These are phyloP conservation scores for Medicago lupulina DNA, from an alignment of 306 rosid genomes.

Conservation along the genomic window DNA sequence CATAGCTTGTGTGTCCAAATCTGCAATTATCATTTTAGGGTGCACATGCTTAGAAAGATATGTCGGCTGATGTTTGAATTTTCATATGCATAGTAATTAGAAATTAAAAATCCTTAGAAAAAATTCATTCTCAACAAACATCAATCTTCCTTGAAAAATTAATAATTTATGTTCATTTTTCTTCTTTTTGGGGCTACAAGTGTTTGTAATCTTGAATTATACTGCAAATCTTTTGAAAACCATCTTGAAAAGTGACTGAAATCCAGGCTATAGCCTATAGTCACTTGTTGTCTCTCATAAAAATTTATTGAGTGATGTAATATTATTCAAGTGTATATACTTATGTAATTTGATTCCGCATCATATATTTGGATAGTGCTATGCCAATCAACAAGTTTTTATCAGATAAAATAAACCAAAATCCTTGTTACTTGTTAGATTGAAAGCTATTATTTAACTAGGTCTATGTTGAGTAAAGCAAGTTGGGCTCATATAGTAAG, in stretches of 20 bases:
- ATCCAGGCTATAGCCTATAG: not conserved
- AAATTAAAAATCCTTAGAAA: not conserved
- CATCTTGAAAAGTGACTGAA: not conserved
- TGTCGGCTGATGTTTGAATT: not conserved
- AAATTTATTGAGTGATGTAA: not conserved
- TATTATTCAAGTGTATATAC: not conserved
- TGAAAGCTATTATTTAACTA: too few relatives aligned
- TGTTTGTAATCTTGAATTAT: not conserved
- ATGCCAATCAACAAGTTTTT: too few relatives aligned
- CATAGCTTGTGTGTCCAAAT: constrained; percentile 8
- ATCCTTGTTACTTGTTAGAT: too few relatives aligned
- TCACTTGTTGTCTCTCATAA: not conserved
- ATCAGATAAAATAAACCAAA: too few relatives aligned
- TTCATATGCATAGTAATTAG: not conserved
- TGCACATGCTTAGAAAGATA: not conserved
- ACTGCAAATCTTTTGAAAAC: not conserved
- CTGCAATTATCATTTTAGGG: not conserved
- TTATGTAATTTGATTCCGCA: not conserved
- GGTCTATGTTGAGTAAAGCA: too few relatives aligned
- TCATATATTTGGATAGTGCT: not conserved
- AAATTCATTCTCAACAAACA: not conserved
- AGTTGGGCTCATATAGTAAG: too few relatives aligned
- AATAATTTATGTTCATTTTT: not conserved
- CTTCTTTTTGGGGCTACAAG: not conserved
- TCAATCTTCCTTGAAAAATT: not conserved